Evolutionary conservation across 2,329 filamentous ascomycete genomes (phyloP).

Genomic region (Albifimbria verrucaria): DNA sequence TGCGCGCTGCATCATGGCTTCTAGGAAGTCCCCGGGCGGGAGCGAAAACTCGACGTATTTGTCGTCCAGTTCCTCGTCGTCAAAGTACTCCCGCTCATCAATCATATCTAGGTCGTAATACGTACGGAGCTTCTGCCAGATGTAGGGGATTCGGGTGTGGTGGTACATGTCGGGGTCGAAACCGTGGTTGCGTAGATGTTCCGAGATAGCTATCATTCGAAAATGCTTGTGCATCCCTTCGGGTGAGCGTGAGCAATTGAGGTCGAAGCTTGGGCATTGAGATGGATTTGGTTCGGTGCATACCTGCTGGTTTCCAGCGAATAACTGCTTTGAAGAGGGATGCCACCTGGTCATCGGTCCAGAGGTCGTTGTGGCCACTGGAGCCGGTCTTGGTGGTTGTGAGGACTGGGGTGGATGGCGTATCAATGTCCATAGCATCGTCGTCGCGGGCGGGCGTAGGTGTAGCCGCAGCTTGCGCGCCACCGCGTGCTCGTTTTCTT

Average conservation of each 20-base stretch:
- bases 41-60: conserved; percentile 66
- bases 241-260: conserved; percentile 8
- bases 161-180: conserved; percentile 65
- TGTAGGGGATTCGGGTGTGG: conserved; percentile 85
- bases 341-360: conserved; percentile 94
- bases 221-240: conserved; percentile 91
- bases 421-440: conserved; percentile 59
- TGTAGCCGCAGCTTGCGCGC: conserved; percentile 55
- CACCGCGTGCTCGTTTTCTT: conserved; percentile 61
- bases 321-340: conserved; percentile 92
- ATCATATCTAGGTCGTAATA: conserved; percentile 84
- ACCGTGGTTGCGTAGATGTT: conserved; percentile 76
- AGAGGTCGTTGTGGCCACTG: conserved; percentile 58
- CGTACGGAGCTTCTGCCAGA: conserved; percentile 82
- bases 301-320: conserved; percentile 93
- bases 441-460: conserved; percentile 51
- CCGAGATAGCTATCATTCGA: conserved; percentile 81
- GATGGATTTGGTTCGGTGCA: conserved; percentile 13
- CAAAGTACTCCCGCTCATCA: conserved; percentile 75
- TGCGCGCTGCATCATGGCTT: conserved; percentile 43
- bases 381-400: conserved; percentile 21
- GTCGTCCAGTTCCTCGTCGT: conserved; percentile 56
- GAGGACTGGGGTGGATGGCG: conserved; percentile 52
- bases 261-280: background rate
- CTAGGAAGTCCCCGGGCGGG: conserved; percentile 44